Evolutionary conservation across 176 grass and related monocot genomes (phyloP).

Genomic region (Alloteropsis semialata): DNA sequence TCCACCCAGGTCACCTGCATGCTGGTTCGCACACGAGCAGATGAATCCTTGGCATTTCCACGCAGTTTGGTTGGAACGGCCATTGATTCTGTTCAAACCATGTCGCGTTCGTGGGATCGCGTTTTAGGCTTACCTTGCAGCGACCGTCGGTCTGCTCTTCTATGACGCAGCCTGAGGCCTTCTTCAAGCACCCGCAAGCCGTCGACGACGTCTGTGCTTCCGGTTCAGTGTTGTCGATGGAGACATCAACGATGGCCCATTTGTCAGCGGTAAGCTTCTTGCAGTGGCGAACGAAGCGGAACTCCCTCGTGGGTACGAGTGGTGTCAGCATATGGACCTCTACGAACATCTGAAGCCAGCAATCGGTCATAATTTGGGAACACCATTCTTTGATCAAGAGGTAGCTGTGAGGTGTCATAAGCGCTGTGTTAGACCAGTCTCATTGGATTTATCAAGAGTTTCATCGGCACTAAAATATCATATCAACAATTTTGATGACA

Average conservation of each 20-base stretch:
- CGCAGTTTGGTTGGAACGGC: background rate
- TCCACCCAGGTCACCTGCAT: slow-evolving; percentile 84
- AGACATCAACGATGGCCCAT: slow-evolving; percentile 72
- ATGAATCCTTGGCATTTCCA: background rate
- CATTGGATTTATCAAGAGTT: too few relatives aligned
- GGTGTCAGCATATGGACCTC: slow-evolving; percentile 82
- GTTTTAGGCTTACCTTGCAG: slow-evolving; percentile 86
- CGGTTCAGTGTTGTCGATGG: slow-evolving; percentile 36
- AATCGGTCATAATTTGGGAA: background rate
- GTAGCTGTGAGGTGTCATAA: too few relatives aligned
- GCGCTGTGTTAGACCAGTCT: too few relatives aligned
- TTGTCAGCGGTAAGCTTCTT: slow-evolving; percentile 49
- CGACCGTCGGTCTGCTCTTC: slow-evolving; percentile 62
- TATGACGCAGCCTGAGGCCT: slow-evolving; percentile 70
- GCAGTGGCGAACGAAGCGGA: slow-evolving; percentile 65
- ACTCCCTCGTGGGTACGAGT: slow-evolving; percentile 58
- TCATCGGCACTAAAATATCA: too few relatives aligned
- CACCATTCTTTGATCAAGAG: background rate
- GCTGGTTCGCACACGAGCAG: background rate
- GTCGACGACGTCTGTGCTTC: slow-evolving; percentile 29
- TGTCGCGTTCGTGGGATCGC: too few relatives aligned
- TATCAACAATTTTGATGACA: too few relatives aligned
- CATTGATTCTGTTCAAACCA: background rate
- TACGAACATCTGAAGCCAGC: slow-evolving; percentile 61
- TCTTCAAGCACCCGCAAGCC: slow-evolving; percentile 32